Conservation (phyloP, 2,329 filamentous ascomycete genomes). For the Acarospora socialis region DNA sequence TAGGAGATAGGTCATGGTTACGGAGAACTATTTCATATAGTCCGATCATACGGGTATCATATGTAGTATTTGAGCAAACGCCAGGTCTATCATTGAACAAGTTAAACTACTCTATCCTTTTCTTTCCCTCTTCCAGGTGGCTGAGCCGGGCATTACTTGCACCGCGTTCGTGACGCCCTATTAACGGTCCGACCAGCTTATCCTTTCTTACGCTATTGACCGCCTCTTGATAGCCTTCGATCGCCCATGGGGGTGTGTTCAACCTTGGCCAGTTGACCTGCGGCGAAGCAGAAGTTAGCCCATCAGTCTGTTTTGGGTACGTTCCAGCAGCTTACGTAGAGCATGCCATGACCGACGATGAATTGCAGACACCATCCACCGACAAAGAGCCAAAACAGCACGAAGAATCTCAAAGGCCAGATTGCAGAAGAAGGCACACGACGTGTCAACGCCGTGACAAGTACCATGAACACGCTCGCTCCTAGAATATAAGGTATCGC, state of each 20-base stretch:
- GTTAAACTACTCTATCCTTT: constrained; percentile 95
- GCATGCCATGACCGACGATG: constrained; percentile 69
- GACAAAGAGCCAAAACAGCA: constrained; percentile 61
- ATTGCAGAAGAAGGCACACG: constrained; percentile 57
- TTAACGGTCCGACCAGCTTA: constrained; percentile 60
- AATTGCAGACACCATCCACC: constrained; percentile 62
- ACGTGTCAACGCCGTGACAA: constrained; percentile 60
- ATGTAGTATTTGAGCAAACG: no score
- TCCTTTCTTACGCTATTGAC: constrained; percentile 71
- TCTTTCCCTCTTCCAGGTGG: constrained; percentile 93
- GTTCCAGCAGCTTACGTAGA: constrained; percentile 88
- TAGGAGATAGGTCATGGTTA: no score
- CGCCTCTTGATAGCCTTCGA: constrained; percentile 79
- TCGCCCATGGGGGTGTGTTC: constrained; percentile 72
- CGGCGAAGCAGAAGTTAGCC: neutral
- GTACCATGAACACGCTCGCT: constrained; percentile 70
- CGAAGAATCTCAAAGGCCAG: constrained; percentile 70
- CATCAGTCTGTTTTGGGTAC: neutral
- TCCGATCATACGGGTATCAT: no score
- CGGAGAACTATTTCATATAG: no score
- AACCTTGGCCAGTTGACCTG: constrained; percentile 98
- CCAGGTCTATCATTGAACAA: no score
- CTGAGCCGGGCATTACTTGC: constrained; percentile 69
- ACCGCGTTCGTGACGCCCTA: constrained; percentile 63
- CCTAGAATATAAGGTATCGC: constrained; percentile 83